These are phyloP conservation scores for Cutaneotrichosporon cutaneum DNA, from an alignment of 1,284 basidiomycete species.

Conservation along the genomic window DNA sequence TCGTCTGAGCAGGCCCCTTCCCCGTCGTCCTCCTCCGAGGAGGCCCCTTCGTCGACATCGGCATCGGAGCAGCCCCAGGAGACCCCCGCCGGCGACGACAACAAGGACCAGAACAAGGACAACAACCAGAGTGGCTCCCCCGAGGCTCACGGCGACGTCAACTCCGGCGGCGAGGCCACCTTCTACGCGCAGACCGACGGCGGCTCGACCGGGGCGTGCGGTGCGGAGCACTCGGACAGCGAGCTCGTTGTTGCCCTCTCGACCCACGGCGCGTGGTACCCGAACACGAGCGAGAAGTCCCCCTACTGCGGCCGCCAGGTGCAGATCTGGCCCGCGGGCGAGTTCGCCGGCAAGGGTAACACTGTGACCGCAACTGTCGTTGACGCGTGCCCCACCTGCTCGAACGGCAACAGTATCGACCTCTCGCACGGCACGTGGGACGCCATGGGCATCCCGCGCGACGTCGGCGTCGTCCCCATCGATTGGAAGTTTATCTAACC, in stretches of 20 bases:
- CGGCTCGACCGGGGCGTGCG: constrained; percentile 66
- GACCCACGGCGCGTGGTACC: constrained; percentile 36
- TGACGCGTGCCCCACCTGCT: constrained; percentile 83
- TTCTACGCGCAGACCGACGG: constrained; percentile 64
- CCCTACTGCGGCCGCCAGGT: constrained; percentile 37
- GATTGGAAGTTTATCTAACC: constrained; percentile 53
- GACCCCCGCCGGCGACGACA: constrained; percentile 1
- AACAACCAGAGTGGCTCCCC: background rate
- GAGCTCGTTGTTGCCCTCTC: constrained; percentile 64
- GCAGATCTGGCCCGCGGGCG: constrained; percentile 36
- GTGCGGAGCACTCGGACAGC: constrained; percentile 60
- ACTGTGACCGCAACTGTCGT: constrained; percentile 64
- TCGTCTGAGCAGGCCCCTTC: background rate
- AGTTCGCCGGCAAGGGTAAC: background rate
- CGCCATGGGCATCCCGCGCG: constrained; percentile 34
- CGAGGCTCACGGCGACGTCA: background rate
- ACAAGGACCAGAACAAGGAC: background rate
- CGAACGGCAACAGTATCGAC: constrained; percentile 64
- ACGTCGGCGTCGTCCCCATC: constrained; percentile 63
- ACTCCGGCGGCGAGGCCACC: constrained; percentile 57
- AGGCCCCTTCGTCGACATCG: constrained; percentile 20
- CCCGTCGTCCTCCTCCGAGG: background rate
- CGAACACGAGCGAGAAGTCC: constrained; percentile 22
- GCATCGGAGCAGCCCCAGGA: constrained; percentile 15
- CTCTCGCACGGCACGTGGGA: constrained; percentile 57